Evolutionary conservation across 257 asterid genomes (phyloP), one percentile per base, ranked within the genome.

Genomic region (Misopates orontium): DNA sequence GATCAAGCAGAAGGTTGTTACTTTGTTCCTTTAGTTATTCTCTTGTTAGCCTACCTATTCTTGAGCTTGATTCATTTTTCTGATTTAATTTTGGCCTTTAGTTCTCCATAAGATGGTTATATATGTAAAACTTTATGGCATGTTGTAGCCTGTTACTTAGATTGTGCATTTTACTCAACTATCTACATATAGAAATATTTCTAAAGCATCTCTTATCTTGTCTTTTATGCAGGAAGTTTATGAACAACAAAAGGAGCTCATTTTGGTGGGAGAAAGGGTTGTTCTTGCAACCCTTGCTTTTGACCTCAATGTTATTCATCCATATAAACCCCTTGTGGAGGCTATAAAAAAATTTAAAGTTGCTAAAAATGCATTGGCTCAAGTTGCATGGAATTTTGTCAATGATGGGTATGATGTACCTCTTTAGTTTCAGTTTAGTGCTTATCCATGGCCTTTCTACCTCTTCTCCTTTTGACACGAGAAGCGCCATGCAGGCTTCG

Each of bases 331-430:
- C 67, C 97, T 92, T 48, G 96, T 92, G 20, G 96, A 85, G 87
- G 96, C 98, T 56, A 85, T 89, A 59, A 85, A 92, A 75, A 92
- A 87, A 54, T 87, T 92, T 74, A 73, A 89, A 86, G 97, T 89
- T 82, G 96, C 96, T 69, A 88, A 91, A 82, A 83, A 87, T 78
- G 87, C 96, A 59, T 82, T 92, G 17, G 96, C 96, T 56, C 96
- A 92, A 79, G 98, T 92, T 71, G 98, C 98, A n/a, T 92, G 98
- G 98, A 92, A 92, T 75, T 92, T 92, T 76, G 98, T 92, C 68
- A 92, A 92, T 53, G 98, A 92, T 87, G 97, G 98, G 98, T 92
- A 92, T 44, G 49, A 42, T 59, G 17, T 36, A 56, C 18, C n/a
- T 56, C 5, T 23, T 56, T 56, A 25, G 13, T 25, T 25, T 23